phyloP scores from a whole-genome alignment of 208 protist species.

The Trypanosoma theileri region DNA sequence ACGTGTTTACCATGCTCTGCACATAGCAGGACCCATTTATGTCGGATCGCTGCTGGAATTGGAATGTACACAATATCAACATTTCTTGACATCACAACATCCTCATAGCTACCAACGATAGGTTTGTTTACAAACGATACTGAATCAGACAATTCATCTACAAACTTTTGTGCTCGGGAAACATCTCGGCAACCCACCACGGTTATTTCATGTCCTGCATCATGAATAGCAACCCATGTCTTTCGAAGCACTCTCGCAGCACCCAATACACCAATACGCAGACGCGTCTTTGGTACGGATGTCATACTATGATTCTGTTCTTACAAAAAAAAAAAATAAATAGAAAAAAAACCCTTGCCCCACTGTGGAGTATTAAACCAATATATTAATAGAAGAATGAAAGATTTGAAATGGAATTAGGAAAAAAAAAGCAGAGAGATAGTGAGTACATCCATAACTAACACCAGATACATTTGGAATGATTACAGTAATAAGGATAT shows the following conservation, averaged over 20 bases:
- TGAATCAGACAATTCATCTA: constrained; percentile 22
- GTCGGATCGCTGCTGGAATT: constrained; percentile 45
- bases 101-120: constrained; percentile 46
- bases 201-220: constrained; percentile 43
- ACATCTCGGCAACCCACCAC: constrained; percentile 48
- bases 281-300: not conserved
- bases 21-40: constrained; percentile 57
- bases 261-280: constrained; percentile 57
- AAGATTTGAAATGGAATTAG: no score
- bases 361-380: not conserved
- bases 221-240: constrained; percentile 41
- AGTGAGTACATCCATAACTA: no score
- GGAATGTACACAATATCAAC: constrained; percentile 80
- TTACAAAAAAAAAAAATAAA: not conserved
- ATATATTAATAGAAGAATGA: no score
- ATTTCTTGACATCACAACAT: constrained; percentile 39
- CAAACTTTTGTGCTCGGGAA: constrained; percentile 23
- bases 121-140: constrained; percentile 18
- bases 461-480: no score
- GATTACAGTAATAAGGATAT: no score
- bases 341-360: not conserved
- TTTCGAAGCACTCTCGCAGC: constrained; percentile 40
- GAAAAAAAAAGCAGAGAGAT: no score
- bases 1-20: constrained; percentile 65
- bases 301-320: not conserved